Percentiles rank a stretch among this genome's conserved stretches.
These are phyloP conservation scores for Euphorbia neoarborescens DNA, from an alignment of 441 rosid species.

Conservation along the genomic window DNA sequence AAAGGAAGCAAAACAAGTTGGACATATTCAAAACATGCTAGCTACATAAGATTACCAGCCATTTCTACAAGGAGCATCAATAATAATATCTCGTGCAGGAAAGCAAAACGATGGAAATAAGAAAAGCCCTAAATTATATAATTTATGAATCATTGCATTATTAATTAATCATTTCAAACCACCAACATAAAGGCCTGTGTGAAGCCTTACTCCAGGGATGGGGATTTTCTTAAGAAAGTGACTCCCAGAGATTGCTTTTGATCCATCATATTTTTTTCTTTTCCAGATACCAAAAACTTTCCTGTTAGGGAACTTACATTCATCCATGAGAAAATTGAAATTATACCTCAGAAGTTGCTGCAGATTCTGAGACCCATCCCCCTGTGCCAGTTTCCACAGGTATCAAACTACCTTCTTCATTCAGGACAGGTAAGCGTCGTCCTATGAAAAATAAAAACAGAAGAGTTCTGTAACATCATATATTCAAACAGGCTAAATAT, in stretches of 20 bases:
- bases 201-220: not conserved
- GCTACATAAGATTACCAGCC: not conserved
- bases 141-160: no score
- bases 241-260: not conserved
- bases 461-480: not conserved
- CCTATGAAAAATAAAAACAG: slow-evolving; percentile 31
- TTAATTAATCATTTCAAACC: not conserved
- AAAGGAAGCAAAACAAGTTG: not conserved
- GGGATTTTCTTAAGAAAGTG: not conserved
- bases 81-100: not conserved
- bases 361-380: slow-evolving; percentile 41
- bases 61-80: not conserved
- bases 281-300: not conserved
- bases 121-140: not conserved
- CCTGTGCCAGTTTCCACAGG: slow-evolving; percentile 50
- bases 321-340: slow-evolving; percentile 5
- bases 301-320: not conserved
- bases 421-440: slow-evolving; percentile 69
- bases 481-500: not conserved
- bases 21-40: not conserved
- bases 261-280: not conserved
- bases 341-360: slow-evolving; percentile 58
- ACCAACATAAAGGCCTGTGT: not conserved
- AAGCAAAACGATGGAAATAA: not conserved
- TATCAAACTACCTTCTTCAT: slow-evolving; percentile 74